Base-by-base conservation (phyloP, 768 basidiomycete genomes). In the Sarcodon sp. region DNA sequence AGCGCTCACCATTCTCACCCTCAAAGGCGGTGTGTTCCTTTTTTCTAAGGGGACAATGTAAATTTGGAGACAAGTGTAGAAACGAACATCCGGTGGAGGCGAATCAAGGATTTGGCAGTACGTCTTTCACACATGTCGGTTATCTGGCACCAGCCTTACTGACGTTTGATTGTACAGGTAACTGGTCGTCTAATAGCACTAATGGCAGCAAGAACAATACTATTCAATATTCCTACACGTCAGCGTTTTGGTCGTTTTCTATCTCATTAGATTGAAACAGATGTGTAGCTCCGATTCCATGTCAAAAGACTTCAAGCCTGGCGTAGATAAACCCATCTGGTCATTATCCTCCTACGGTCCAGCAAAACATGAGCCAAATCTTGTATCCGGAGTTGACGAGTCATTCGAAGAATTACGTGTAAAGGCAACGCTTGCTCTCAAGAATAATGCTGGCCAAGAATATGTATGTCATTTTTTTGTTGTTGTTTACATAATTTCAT, bases 371-470 rank as follows among this genome's bases (percentile, higher is more conserved):
- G 87, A 90, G 53, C 79, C 79, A 0, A 75, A 68, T 16, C 54
- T 93, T 5, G 61, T 96, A 13, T 48, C 64, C 7, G 80, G 77
- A 2, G 62, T 83, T 33, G 90, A 96, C 53, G 69, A 82, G 51
- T 84, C 80, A 0, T 75, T 75, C 0, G 91, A 93, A 56, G 91
- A 96, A 61, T 64, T 93, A 41, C 72, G 86, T 39, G 66, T 82
- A 35, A 79, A 73, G 52, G 84, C 84, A 6, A 67, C 69, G 2
- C 61, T 67, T 7, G 82, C 85, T 0, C 53, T 73, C 16, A 69
- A 71, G 51, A 66, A 69, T 7, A 79, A 79, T 15, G 79, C 71
- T 44, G 53, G 67, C 6, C 69, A 73, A 35, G 77, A 79, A 69
- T 91, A 91, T 61, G 89, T 88, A 54, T 53, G 82, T 69, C 33